Evolutionary conservation across 2,329 filamentous ascomycete genomes (phyloP).

Genomic region (Monilinia fructigena): DNA sequence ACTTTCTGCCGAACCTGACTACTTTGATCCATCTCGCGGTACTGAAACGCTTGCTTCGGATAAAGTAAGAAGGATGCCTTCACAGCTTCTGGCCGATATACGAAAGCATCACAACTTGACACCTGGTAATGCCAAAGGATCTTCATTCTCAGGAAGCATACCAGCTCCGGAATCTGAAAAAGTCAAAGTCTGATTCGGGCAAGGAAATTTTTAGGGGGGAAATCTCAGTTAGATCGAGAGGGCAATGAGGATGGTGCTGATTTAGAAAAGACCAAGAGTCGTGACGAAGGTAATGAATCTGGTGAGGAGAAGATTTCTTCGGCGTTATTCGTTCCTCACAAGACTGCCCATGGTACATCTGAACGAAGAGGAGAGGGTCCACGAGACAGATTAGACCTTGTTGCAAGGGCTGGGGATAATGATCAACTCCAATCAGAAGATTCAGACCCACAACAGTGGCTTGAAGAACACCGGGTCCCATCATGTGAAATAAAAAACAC

Average conservation of each 20-base stretch:
- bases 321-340: slow-evolving; percentile 77
- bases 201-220: slow-evolving; percentile 10
- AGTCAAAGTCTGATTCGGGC: slow-evolving; percentile 26
- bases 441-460: slow-evolving; percentile 38
- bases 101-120: slow-evolving; percentile 39
- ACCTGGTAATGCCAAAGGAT: slow-evolving; percentile 35
- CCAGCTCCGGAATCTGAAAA: slow-evolving; percentile 37
- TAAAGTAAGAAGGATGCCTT: slow-evolving; percentile 34
- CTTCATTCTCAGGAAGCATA: slow-evolving; percentile 40
- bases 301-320: slow-evolving; percentile 86
- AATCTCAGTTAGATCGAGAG: slow-evolving; percentile 16
- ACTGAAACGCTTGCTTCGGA: slow-evolving; percentile 30
- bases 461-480: slow-evolving; percentile 39
- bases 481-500: slow-evolving; percentile 42
- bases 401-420: slow-evolving; percentile 21
- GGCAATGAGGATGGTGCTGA: slow-evolving; percentile 45
- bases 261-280: slow-evolving; percentile 28
- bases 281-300: slow-evolving; percentile 56
- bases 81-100: slow-evolving; percentile 39
- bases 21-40: slow-evolving; percentile 31
- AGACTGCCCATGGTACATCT: slow-evolving; percentile 49
- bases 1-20: slow-evolving; percentile 33
- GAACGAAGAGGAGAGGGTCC: slow-evolving; percentile 36
- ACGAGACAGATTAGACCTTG: slow-evolving; percentile 24
- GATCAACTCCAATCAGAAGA: slow-evolving; percentile 31